Evolutionary conservation across 805 yeast species (phyloP).

Genomic region (Yarrowia bubula): DNA sequence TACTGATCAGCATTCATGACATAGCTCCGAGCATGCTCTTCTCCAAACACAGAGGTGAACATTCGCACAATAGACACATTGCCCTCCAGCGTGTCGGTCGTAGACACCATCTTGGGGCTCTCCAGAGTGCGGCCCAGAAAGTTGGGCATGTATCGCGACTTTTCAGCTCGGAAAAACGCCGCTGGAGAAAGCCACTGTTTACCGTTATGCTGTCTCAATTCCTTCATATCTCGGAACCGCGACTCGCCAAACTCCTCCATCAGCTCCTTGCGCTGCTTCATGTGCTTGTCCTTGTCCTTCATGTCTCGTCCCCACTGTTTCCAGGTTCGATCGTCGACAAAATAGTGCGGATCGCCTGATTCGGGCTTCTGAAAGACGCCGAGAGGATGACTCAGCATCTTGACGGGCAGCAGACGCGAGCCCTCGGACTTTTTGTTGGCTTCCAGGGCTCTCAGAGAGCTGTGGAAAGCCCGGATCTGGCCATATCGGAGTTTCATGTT

Average conservation of each 20-base stretch:
- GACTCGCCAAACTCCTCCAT: constrained; percentile 64
- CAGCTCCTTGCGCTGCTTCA: constrained; percentile 50
- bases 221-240: constrained; percentile 63
- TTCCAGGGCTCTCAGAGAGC: background rate
- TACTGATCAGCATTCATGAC: constrained; percentile 49
- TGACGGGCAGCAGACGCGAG: constrained; percentile 9
- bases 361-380: constrained; percentile 22
- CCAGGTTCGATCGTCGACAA: constrained; percentile 41
- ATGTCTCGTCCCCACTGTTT: constrained; percentile 47
- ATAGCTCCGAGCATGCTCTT: constrained; percentile 59
- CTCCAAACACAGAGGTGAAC: constrained; percentile 69
- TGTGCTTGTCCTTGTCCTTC: constrained; percentile 50
- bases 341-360: constrained; percentile 19
- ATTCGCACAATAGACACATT: constrained; percentile 64
- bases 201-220: constrained; percentile 73
- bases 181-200: constrained; percentile 80
- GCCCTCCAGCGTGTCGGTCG: constrained; percentile 46
- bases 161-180: constrained; percentile 71
- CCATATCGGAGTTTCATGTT: constrained; percentile 3
- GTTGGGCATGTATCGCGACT: constrained; percentile 80
- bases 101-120: constrained; percentile 34
- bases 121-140: constrained; percentile 56
- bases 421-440: constrained; percentile 24
- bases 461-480: background rate
- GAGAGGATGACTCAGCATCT: constrained; percentile 14